A percentile compares a stretch with the other conserved stretches of the same genome.
These are phyloP conservation scores for Oenanthe sinensis DNA, from an alignment of 129 eudicot genomes.

Conservation along the genomic window DNA sequence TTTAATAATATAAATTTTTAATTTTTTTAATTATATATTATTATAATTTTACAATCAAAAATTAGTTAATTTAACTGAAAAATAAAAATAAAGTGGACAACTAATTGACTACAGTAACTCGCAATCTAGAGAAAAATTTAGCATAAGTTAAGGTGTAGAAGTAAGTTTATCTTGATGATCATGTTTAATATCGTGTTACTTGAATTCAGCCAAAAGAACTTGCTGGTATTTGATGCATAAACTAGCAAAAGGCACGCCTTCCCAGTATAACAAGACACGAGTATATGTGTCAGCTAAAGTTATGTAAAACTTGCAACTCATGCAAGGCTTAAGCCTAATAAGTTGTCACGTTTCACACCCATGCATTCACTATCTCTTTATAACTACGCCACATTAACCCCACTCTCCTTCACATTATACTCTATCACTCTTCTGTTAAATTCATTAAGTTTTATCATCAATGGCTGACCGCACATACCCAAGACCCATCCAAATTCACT, in stretches of 20 bases:
- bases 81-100: no score
- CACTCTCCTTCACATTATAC: not conserved
- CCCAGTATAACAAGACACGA: conserved; percentile 3
- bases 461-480: conserved; percentile 33
- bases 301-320: conserved; percentile 12
- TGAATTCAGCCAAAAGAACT: not conserved
- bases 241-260: not conserved
- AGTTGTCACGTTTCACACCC: conserved; percentile 5
- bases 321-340: conserved; percentile 2
- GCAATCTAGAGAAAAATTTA: no score
- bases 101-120: no score
- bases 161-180: no score
- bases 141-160: no score
- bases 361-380: not conserved
- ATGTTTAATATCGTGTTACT: not conserved
- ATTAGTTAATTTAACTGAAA: no score
- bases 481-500: conserved; percentile 48
- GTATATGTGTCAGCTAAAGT: conserved; percentile 7
- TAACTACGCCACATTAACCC: conserved; percentile 5
- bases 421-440: not conserved
- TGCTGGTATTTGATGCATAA: not conserved
- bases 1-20: no score
- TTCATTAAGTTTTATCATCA: not conserved
- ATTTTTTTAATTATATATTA: no score
- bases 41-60: no score